Conservation (phyloP, 345 rosid genomes). For the Aquilaria malaccensis region DNA sequence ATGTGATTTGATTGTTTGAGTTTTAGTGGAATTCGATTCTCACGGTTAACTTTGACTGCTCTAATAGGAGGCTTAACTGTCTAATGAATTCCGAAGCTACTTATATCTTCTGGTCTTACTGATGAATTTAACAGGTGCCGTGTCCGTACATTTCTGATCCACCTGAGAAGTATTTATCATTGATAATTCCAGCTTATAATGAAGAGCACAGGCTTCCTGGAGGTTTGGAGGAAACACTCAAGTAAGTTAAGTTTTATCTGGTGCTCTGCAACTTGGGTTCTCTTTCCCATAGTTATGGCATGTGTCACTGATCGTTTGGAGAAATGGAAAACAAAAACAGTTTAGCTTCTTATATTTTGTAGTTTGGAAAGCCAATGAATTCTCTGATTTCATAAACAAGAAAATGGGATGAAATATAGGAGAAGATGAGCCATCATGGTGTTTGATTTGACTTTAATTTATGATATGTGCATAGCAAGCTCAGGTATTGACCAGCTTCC, state of each 20-base stretch:
- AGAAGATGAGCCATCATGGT: no score
- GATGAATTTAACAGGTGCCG: slow-evolving; percentile 42
- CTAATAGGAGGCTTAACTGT: not conserved
- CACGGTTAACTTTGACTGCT: not conserved
- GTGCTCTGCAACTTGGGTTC: not conserved
- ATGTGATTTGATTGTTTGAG: not conserved
- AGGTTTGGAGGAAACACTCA: slow-evolving; percentile 83
- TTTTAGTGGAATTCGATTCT: no score
- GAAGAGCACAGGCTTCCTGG: slow-evolving; percentile 92
- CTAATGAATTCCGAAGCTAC: not conserved
- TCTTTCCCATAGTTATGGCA: not conserved
- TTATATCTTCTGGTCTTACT: not conserved
- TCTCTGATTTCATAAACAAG: no score
- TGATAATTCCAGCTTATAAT: slow-evolving; percentile 85
- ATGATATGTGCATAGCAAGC: no score
- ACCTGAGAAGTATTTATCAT: slow-evolving; percentile 71
- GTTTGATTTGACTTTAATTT: no score
- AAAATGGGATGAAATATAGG: no score
- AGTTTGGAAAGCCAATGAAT: no score
- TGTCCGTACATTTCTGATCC: slow-evolving; percentile 63
- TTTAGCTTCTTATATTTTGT: not conserved
- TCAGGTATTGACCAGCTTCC: no score
- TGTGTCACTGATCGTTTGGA: not conserved
- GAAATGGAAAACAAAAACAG: not conserved
- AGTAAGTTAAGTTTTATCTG: slow-evolving; percentile 34